Evolutionary conservation across 192 early-diverging fungal genomes (phyloP).

Genomic region (Coemansia sp.): DNA sequence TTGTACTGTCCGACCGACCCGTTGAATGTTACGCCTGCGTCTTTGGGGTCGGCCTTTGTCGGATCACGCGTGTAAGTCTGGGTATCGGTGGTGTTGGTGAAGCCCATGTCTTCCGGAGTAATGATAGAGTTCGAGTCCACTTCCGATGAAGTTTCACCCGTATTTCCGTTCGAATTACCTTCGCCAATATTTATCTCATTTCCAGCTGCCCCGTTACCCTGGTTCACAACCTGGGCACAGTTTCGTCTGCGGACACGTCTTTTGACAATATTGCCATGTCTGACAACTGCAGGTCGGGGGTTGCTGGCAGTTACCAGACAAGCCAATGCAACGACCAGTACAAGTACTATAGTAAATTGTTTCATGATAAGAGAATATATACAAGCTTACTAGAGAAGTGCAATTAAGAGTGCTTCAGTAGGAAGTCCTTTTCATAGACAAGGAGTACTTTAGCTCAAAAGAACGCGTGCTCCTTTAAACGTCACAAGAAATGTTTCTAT

Average conservation of each 20-base stretch:
- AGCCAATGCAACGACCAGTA: background rate
- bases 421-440: too few relatives aligned
- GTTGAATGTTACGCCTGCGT: constrained; percentile 8
- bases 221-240: background rate
- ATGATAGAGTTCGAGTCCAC: too few relatives aligned
- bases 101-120: background rate
- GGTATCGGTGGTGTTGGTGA: background rate
- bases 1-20: constrained; percentile 25
- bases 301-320: constrained; percentile 2
- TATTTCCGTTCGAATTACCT: background rate
- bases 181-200: too few relatives aligned
- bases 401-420: background rate
- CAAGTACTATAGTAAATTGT: background rate
- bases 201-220: too few relatives aligned
- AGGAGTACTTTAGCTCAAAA: too few relatives aligned
- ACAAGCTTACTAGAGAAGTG: background rate
- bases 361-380: background rate
- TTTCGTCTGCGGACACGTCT: constrained; percentile 3
- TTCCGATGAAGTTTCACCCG: background rate
- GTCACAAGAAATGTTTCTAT: too few relatives aligned
- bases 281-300: background rate
- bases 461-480: too few relatives aligned
- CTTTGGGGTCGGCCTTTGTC: background rate
- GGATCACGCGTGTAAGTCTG: background rate
- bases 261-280: background rate